phyloP scores from a whole-genome alignment of 805 yeast genomes.

The Blastobotrys terrestris region DNA sequence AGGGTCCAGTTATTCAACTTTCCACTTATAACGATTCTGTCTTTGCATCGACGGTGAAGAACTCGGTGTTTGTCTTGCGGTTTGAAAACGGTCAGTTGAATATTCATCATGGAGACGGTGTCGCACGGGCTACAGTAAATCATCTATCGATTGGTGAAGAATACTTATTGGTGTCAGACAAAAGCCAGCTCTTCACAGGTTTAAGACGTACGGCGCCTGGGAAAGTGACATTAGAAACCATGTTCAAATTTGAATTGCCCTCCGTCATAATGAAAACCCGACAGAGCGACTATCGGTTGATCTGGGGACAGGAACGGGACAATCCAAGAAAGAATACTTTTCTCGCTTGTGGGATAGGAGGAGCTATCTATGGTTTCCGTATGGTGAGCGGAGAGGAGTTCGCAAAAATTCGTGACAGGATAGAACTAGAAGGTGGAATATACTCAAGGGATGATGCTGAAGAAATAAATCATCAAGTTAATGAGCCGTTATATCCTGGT shows the following conservation, averaged over 20 bases:
- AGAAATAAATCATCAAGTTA: background rate
- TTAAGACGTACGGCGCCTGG: background rate
- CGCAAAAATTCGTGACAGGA: background rate
- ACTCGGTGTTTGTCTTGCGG: constrained; percentile 7
- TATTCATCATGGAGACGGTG: constrained; percentile 4
- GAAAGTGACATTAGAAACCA: background rate
- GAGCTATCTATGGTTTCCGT: constrained; percentile 1
- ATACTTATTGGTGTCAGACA: constrained; percentile 9
- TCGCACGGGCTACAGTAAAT: constrained; percentile 1
- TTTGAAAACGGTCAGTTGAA: background rate
- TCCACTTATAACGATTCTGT: background rate
- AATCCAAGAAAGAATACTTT: background rate
- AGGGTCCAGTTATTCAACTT: constrained; percentile 11
- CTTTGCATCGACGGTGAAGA: constrained; percentile 8
- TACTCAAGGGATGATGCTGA: background rate
- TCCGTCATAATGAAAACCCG: constrained; percentile 8
- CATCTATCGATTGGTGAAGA: constrained; percentile 1
- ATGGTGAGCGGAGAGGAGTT: background rate
- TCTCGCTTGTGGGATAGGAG: constrained; percentile 5
- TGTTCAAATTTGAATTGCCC: constrained; percentile 7
- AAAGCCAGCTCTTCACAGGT: constrained; percentile 6
- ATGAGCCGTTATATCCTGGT: constrained; percentile 9
- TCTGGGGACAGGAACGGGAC: background rate
- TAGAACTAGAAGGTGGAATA: background rate
- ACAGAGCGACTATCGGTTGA: background rate